A percentile compares a stretch with the other conserved stretches of the same genome.
Evolutionary conservation across 139 green algal species (phyloP).

Genomic region (Chlamydomonas sp.): DNA sequence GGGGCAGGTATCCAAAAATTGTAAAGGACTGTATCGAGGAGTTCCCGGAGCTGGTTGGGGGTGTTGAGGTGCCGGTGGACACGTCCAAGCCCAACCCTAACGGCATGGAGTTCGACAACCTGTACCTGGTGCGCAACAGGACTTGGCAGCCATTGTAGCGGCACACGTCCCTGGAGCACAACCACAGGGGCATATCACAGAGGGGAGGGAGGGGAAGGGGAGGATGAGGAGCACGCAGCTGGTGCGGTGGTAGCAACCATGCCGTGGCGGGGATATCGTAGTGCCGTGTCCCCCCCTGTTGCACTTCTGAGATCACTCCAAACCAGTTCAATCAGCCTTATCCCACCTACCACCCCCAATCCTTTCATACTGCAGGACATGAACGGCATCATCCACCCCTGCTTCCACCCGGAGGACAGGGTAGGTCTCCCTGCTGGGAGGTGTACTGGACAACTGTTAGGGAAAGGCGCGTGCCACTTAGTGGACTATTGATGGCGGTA

Average conservation of each 20-base stretch:
- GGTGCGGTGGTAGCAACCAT: too few species aligned
- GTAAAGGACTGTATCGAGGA: slow-evolving; percentile 95
- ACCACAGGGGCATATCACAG: too few species aligned
- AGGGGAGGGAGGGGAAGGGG: too few species aligned
- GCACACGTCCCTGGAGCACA: too few species aligned
- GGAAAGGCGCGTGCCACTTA: too few species aligned
- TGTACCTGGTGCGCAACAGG: slow-evolving; percentile 88
- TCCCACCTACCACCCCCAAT: not conserved
- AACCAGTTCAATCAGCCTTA: too few species aligned
- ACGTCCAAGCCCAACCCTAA: slow-evolving; percentile 94
- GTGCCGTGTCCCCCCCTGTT: not conserved
- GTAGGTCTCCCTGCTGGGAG: slow-evolving; percentile 37
- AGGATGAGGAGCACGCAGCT: not conserved
- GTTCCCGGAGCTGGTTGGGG: slow-evolving; percentile 74
- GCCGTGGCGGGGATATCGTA: too few species aligned
- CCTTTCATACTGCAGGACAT: slow-evolving; percentile 84
- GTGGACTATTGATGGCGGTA: too few species aligned
- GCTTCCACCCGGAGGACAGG: slow-evolving; percentile 99
- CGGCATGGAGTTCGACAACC: slow-evolving; percentile 97
- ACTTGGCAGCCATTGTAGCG: too few species aligned
- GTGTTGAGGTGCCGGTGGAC: slow-evolving; percentile 91
- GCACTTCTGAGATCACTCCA: too few species aligned
- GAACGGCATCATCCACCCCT: slow-evolving; percentile 99
- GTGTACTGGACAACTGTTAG: too few species aligned
- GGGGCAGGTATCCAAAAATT: slow-evolving; percentile 93